Percentiles rank a stretch among this genome's conserved stretches.
These are phyloP conservation scores for Magnaporthales sp. DNA, from an alignment of 2,329 filamentous ascomycete genomes.

Conservation along the genomic window DNA sequence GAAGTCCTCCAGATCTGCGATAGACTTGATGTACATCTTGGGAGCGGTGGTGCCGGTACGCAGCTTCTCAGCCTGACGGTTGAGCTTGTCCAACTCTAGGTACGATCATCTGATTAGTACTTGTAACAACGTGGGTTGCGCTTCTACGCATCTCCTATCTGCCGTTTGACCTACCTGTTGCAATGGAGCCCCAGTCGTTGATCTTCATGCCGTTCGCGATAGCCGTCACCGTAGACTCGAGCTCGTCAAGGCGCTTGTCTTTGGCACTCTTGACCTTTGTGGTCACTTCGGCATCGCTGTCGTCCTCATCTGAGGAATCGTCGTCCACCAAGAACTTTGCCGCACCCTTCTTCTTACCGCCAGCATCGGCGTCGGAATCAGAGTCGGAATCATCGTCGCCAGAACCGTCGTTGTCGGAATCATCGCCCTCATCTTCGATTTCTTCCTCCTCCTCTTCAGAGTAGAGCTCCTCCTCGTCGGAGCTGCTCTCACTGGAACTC, in stretches of 20 bases:
- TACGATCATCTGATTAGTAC: constrained; percentile 8
- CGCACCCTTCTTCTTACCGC: constrained; percentile 60
- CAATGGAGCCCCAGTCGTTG: constrained; percentile 92
- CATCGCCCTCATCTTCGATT: constrained; percentile 42
- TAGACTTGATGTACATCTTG: constrained; percentile 85
- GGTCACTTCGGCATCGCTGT: constrained; percentile 78
- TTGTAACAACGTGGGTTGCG: background rate
- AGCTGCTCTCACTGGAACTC: constrained; percentile 92
- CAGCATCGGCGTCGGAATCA: constrained; percentile 54
- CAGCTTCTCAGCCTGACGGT: constrained; percentile 75
- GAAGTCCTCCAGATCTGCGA: constrained; percentile 88
- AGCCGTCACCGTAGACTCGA: constrained; percentile 78
- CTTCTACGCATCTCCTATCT: background rate
- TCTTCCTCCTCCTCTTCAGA: constrained; percentile 59
- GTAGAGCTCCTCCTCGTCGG: constrained; percentile 95
- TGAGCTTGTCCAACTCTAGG: constrained; percentile 88
- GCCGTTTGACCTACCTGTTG: constrained; percentile 56
- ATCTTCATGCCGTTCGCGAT: constrained; percentile 98
- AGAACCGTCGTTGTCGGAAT: constrained; percentile 32
- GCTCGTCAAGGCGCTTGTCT: constrained; percentile 91
- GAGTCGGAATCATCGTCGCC: constrained; percentile 44
- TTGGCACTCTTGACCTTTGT: constrained; percentile 95
- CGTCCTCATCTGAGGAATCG: constrained; percentile 60
- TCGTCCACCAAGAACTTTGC: constrained; percentile 73
- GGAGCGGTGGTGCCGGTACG: constrained; percentile 63